phyloP scores from a whole-genome alignment of 805 yeast species.

The Maudiozyma serrabonitensis region DNA sequence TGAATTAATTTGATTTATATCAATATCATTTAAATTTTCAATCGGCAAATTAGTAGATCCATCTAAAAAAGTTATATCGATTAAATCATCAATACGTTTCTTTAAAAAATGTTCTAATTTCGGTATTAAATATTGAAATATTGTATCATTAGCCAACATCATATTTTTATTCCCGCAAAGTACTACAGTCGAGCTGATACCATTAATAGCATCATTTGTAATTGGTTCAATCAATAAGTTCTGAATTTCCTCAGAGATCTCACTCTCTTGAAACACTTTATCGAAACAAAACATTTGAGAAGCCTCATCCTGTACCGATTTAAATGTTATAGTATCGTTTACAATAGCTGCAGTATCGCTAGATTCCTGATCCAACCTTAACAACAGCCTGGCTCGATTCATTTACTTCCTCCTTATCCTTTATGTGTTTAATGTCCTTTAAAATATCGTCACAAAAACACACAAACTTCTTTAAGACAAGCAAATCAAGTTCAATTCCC shows the following conservation, averaged over 20 bases:
- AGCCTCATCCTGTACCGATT: background rate
- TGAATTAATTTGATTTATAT: background rate
- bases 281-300: background rate
- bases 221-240: background rate
- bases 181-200: background rate
- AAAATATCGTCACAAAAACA: background rate
- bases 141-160: background rate
- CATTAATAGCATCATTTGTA: background rate
- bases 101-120: background rate
- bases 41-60: background rate
- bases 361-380: background rate
- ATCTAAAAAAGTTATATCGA: background rate
- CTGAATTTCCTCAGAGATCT: background rate
- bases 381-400: background rate
- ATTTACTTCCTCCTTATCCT: background rate
- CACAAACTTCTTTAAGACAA: too few relatives aligned
- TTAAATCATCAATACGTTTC: background rate
- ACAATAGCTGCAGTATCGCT: background rate
- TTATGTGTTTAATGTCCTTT: background rate
- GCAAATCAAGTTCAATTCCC: too few relatives aligned
- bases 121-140: background rate
- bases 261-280: background rate
- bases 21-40: background rate
- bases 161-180: background rate
- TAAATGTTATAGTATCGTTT: background rate